A percentile compares a stretch with the other conserved stretches of the same genome.
phyloP scores from a whole-genome alignment of 1,284 basidiomycete genomes.

The Irpex sp. region DNA sequence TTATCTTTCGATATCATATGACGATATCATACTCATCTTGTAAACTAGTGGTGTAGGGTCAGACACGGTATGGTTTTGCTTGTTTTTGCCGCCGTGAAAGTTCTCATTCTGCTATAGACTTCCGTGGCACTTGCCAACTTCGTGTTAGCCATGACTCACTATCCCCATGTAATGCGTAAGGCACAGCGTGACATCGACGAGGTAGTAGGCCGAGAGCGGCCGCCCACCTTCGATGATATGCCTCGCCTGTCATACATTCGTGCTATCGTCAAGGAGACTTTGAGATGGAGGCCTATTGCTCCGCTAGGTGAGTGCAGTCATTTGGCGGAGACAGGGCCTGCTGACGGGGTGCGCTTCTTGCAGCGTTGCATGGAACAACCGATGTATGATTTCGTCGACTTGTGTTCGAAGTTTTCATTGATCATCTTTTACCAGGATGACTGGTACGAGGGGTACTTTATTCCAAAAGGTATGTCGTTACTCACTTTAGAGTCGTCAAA shows the following conservation, averaged over 20 bases:
- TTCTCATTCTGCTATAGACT: neutral
- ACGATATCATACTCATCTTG: too few relatives aligned
- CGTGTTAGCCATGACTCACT: constrained; percentile 2
- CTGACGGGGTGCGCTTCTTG: too few relatives aligned
- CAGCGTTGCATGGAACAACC: neutral
- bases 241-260: neutral
- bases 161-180: neutral
- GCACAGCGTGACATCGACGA: constrained; percentile 5
- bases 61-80: neutral
- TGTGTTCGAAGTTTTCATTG: neutral
- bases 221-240: neutral
- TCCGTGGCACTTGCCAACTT: neutral
- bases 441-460: neutral
- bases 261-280: constrained; percentile 4
- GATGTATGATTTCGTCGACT: neutral
- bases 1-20: neutral
- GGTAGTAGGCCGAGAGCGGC: neutral
- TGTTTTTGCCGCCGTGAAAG: neutral
- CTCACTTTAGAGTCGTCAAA: neutral
- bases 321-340: too few relatives aligned
- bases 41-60: neutral
- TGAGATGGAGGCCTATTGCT: neutral
- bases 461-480: neutral
- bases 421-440: neutral
- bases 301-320: neutral